These are phyloP conservation scores for Polysphondylium violaceum DNA, from an alignment of 78 protist genomes.

Conservation along the genomic window DNA sequence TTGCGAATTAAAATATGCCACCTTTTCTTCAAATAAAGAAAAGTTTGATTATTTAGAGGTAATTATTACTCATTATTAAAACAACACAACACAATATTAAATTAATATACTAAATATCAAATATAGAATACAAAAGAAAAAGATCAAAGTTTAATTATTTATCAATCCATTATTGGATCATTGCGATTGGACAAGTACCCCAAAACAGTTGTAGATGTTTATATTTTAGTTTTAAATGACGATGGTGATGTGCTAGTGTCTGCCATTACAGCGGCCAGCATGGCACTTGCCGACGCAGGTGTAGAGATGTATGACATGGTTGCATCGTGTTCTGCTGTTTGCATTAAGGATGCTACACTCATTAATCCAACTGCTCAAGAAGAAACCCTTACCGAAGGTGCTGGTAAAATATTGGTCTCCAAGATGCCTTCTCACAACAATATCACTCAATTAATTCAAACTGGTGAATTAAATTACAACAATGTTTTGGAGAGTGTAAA, in stretches of 20 bases:
- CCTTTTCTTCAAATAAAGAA: constrained; percentile 71
- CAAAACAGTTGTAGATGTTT: constrained; percentile 82
- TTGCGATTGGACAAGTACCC: constrained; percentile 83
- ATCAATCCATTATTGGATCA: constrained; percentile 73
- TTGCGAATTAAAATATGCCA: constrained; percentile 83
- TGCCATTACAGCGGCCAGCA: constrained; percentile 81
- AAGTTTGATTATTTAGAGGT: constrained; percentile 41
- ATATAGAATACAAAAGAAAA: constrained; percentile 71
- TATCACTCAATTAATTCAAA: constrained; percentile 69
- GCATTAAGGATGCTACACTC: not conserved
- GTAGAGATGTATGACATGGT: constrained; percentile 89
- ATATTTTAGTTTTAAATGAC: constrained; percentile 87
- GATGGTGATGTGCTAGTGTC: constrained; percentile 86
- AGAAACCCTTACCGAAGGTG: not conserved
- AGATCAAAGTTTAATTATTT: constrained; percentile 43
- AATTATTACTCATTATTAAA: not conserved
- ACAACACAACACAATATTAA: not conserved
- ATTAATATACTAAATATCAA: not conserved
- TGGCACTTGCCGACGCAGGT: constrained; percentile 93
- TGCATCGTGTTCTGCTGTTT: constrained; percentile 79
- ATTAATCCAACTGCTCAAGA: constrained; percentile 32
- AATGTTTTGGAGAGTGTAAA: constrained; percentile 44
- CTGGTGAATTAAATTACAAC: constrained; percentile 70
- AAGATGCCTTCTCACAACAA: constrained; percentile 70
- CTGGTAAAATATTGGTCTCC: constrained; percentile 38